Evolutionary conservation across 2,329 filamentous ascomycete genomes (phyloP), one percentile per base, ranked within the genome.

Genomic region (Fusarium begoniae): DNA sequence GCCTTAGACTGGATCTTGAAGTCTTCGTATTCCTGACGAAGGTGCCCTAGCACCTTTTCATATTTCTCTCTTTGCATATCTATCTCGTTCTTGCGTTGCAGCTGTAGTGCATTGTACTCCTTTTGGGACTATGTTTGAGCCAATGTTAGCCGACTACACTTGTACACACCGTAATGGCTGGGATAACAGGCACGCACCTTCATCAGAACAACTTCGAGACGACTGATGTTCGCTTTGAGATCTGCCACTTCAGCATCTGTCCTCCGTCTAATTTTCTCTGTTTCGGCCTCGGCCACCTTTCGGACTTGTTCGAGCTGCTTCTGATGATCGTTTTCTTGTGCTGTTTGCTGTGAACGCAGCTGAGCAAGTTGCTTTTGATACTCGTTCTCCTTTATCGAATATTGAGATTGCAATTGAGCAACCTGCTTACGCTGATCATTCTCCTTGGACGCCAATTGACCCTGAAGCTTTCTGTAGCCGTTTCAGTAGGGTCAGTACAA

Each of bases 191-290:
- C 17, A 45, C 79, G 62, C 79, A 88, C 89, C 85, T 90, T 91
- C 81, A 90, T 86, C 18, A 92, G 73, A 74, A 91, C 89, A 40
- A 89, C 87, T 79, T 93, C 89, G 22, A 94, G 82, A 50, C 87
- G 86, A 62, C 87, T 89, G 35, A 92, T 86, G 4, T 86, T 90
- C 30, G 87, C 87, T 76, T 88, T 88, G 18, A 93, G 81, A 70
- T 92, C 90, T n/a, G 89, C 87, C 58, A 88, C 85, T 75, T 93
- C 90, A 3, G 88, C 89, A 48, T 93, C 91, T 32, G 82, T 81
- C 47, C 87, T 83, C 35, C 85, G 83, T 60, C 84, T 84, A 7
- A 84, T 79, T 41, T 87, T 85, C 54, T 89, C 87, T 3, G 83
- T 78, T 62, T 90, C 88, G 6, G 84, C 82, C 66, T 88, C 84